Conservation (phyloP, 305 asterid genomes). For the Fraxinus latifolia region DNA sequence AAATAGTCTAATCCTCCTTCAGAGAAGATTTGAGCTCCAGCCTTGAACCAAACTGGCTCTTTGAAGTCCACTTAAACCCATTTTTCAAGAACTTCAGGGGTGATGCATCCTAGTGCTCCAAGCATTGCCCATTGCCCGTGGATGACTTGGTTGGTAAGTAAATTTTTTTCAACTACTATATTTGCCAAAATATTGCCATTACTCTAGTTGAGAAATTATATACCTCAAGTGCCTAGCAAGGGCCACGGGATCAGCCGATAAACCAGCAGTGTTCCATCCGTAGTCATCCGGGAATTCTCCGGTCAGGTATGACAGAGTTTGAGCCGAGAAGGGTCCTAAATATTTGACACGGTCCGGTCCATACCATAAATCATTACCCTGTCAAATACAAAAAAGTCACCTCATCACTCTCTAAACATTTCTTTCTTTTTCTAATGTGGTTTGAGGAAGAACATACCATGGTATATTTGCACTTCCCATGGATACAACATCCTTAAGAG, state of each 20-base stretch:
- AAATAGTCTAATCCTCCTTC: slow-evolving; percentile 74
- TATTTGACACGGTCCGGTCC: slow-evolving; percentile 79
- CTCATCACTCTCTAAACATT: neutral
- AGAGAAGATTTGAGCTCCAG: slow-evolving; percentile 69
- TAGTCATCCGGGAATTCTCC: slow-evolving; percentile 89
- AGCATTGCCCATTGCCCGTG: slow-evolving; percentile 86
- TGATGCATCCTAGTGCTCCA: slow-evolving; percentile 74
- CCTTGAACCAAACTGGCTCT: slow-evolving; percentile 85
- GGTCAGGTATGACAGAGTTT: slow-evolving; percentile 74
- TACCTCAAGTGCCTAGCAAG: slow-evolving; percentile 83
- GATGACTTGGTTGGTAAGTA: slow-evolving; percentile 49
- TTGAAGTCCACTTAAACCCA: slow-evolving; percentile 55
- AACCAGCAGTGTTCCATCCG: slow-evolving; percentile 87
- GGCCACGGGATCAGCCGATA: slow-evolving; percentile 88
- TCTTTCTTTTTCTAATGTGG: neutral
- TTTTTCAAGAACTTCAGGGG: slow-evolving; percentile 66
- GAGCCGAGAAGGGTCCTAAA: slow-evolving; percentile 90
- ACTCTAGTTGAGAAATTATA: neutral
- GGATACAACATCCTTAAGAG: slow-evolving; percentile 62
- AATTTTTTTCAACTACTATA: neutral
- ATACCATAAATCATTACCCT: slow-evolving; percentile 67
- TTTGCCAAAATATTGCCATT: neutral
- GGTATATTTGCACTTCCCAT: slow-evolving; percentile 53
- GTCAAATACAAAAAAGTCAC: neutral
- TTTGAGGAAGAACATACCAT: slow-evolving; percentile 38